These are phyloP conservation scores for Fraxinus floribunda DNA, from an alignment of 305 asterid species.

Conservation along the genomic window DNA sequence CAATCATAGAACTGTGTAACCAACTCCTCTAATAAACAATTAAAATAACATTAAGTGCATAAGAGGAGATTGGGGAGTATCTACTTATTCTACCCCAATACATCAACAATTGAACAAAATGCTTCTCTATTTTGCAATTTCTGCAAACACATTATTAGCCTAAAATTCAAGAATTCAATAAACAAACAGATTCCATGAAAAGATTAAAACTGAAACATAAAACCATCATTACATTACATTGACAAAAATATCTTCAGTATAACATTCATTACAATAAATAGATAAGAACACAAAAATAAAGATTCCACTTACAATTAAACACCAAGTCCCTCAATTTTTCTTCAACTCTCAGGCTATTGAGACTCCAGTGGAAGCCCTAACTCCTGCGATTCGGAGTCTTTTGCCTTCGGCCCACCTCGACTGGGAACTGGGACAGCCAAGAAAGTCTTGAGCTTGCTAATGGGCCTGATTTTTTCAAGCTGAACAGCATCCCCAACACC, in stretches of 20 bases:
- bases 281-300: not conserved
- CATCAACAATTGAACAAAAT: not conserved
- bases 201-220: not conserved
- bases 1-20: not conserved
- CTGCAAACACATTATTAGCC: not conserved
- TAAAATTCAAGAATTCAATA: not conserved
- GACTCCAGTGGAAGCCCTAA: slow-evolving; percentile 68
- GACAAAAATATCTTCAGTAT: not conserved
- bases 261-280: not conserved
- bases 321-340: not conserved
- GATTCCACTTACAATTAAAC: not conserved
- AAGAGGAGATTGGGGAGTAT: not conserved
- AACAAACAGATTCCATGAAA: not conserved
- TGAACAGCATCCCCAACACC: slow-evolving; percentile 74
- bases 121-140: not conserved
- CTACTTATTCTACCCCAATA: not conserved
- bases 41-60: not conserved
- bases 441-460: slow-evolving; percentile 73
- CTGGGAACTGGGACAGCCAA: slow-evolving; percentile 56
- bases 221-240: not conserved
- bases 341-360: slow-evolving; percentile 28
- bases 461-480: slow-evolving; percentile 74
- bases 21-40: not conserved
- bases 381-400: slow-evolving; percentile 34
- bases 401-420: slow-evolving; percentile 29